phyloP scores from a whole-genome alignment of 2,329 filamentous ascomycete species.

The Plenodomus lindquistii region DNA sequence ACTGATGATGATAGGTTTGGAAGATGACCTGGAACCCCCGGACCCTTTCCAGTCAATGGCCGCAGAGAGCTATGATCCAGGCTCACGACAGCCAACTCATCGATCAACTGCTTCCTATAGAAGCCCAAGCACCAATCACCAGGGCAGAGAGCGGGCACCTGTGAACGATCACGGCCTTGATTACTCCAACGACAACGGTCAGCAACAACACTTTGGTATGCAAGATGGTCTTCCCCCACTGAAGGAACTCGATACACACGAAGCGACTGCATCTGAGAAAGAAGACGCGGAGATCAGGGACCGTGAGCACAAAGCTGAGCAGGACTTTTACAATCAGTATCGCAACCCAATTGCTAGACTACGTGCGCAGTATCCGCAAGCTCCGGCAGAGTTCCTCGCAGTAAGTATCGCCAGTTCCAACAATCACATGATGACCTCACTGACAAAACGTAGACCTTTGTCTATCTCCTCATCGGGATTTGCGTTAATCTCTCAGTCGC shows the following conservation, averaged over 20 bases:
- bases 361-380: slow-evolving; percentile 57
- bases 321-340: slow-evolving; percentile 54
- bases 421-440: slow-evolving; percentile 22
- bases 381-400: slow-evolving; percentile 58
- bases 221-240: slow-evolving; percentile 51
- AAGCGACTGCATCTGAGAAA: slow-evolving; percentile 37
- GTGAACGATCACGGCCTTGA: slow-evolving; percentile 27
- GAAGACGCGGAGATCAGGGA: slow-evolving; percentile 43
- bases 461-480: slow-evolving; percentile 51
- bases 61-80: no score
- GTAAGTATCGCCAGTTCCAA: slow-evolving; percentile 33
- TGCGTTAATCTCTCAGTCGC: slow-evolving; percentile 54
- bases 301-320: slow-evolving; percentile 50
- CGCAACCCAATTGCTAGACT: slow-evolving; percentile 58
- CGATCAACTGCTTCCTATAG: not conserved
- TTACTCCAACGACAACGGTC: slow-evolving; percentile 12
- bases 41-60: not conserved
- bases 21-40: slow-evolving; percentile 9
- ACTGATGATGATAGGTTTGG: slow-evolving; percentile 7
- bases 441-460: slow-evolving; percentile 18
- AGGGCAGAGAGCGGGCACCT: slow-evolving; percentile 21
- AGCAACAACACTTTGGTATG: slow-evolving; percentile 44
- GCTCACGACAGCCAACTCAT: not conserved
- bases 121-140: not conserved
- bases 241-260: slow-evolving; percentile 25